phyloP scores from a whole-genome alignment of 257 asterid species.

The Solanum pinnatisectum region DNA sequence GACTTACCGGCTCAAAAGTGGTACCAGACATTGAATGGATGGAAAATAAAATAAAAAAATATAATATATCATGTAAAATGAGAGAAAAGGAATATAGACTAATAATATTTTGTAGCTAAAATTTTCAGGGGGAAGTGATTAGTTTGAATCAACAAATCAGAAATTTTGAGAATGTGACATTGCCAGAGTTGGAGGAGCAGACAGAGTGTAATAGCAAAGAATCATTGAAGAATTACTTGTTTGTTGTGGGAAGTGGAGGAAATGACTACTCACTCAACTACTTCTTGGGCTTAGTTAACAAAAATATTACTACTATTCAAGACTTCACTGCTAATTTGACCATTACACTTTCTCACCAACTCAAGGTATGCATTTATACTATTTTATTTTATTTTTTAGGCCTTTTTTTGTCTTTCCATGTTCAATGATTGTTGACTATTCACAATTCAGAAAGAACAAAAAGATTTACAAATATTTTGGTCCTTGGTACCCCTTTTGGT shows the following conservation, averaged over 20 bases:
- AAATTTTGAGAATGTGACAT: slow-evolving; percentile 43
- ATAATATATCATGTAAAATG: neutral
- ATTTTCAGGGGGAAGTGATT: slow-evolving; percentile 42
- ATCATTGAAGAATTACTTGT: slow-evolving; percentile 26
- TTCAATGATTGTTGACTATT: neutral
- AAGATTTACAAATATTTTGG: neutral
- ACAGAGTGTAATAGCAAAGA: neutral
- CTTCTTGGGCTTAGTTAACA: slow-evolving; percentile 23
- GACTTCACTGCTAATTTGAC: slow-evolving; percentile 48
- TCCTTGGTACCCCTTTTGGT: too few species aligned
- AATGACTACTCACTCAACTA: slow-evolving; percentile 67
- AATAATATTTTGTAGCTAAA: neutral
- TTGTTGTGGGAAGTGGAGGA: slow-evolving; percentile 70
- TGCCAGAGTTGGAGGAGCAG: slow-evolving; percentile 47
- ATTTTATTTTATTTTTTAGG: too few species aligned
- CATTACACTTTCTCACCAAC: slow-evolving; percentile 32
- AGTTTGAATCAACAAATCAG: slow-evolving; percentile 47
- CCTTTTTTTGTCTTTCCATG: neutral
- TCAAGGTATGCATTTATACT: slow-evolving; percentile 29
- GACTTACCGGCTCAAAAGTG: neutral
- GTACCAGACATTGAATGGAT: neutral
- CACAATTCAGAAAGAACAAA: neutral
- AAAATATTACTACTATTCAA: slow-evolving; percentile 30
- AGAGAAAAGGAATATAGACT: neutral
- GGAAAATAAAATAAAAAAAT: too few species aligned